A percentile compares a stretch with the other conserved stretches of the same genome.
These are phyloP conservation scores for Pleurotus salmoneostramineus DNA, from an alignment of 768 basidiomycete species.

Conservation along the genomic window DNA sequence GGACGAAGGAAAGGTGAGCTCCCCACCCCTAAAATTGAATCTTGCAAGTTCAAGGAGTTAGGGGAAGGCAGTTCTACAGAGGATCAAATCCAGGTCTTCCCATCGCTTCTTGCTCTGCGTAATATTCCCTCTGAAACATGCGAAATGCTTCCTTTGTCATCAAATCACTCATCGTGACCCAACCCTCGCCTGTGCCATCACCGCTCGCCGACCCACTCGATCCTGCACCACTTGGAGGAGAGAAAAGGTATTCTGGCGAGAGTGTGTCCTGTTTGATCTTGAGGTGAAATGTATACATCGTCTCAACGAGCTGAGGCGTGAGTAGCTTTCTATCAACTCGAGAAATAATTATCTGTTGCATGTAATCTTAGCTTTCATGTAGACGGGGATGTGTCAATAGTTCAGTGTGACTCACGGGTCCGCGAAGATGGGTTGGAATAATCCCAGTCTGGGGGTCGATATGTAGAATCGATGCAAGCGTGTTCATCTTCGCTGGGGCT, in stretches of 20 bases:
- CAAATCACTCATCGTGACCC: slow-evolving; percentile 5
- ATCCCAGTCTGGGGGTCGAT: background rate
- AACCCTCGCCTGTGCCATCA: background rate
- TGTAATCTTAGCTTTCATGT: background rate
- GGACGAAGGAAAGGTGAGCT: no score
- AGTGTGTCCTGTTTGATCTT: background rate
- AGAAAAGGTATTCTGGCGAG: background rate
- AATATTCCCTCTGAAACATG: background rate
- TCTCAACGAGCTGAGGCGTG: slow-evolving; percentile 1
- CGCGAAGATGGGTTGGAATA: background rate
- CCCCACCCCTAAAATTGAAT: no score
- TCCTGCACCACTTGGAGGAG: no score
- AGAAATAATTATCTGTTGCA: background rate
- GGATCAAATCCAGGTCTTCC: slow-evolving; percentile 3
- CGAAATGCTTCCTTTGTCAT: slow-evolving; percentile 1
- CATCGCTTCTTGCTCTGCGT: background rate
- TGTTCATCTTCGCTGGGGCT: background rate
- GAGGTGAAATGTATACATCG: background rate
- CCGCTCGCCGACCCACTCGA: no score
- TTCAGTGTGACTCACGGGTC: background rate
- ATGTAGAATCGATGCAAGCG: background rate
- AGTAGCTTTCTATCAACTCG: background rate
- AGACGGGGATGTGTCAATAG: background rate
- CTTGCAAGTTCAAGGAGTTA: no score
- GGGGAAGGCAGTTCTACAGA: background rate